Evolutionary conservation across 2,329 filamentous ascomycete genomes (phyloP), one percentile per base, ranked within the genome.

Genomic region (Neocatenulostroma microsporum): DNA sequence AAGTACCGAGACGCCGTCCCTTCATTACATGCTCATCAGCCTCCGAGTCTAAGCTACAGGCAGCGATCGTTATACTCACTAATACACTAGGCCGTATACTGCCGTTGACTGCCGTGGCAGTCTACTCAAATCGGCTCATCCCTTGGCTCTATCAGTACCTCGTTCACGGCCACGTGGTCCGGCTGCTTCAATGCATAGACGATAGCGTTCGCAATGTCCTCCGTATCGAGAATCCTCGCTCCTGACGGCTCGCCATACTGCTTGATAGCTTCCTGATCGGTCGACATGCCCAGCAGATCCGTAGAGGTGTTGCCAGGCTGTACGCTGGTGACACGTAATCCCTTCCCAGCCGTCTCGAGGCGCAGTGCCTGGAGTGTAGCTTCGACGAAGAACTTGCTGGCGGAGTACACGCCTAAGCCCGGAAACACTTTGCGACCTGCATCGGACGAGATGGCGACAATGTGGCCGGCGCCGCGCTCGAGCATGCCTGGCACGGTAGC

Each of bases 381-480:
- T 58, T 89, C 84, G 37, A 89, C 82, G 55, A 89, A 89, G 71
- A 88, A 86, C 58, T 89, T 89, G 61, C 76, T 82, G 18, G 81
- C 84, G 0, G 81, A 85, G 68, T 89, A 89, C 23, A 89, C 83
- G 35, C 84, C 84, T 10, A 88, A 64, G 0, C 84, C 84, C 0
- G 84, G 82, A 64, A 88, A 88, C 6, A 86, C 81, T 58, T 87
- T 87, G 38, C 84, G 77, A 0, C 83, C 84, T 1, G 84, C 84
- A 46, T 88, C 84, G 0, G 83, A 88, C 0, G 84, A 87, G 49
- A 89, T 86, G 49, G 82, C 81, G 4, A 89, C 80, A 45, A 89
- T 74, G 60, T 88, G 84, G 3, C 82, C 82, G 18, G 60, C 63
- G 35, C 79, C 77, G 13, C 82, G 80, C 5, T 70, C 63, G 9